A percentile compares a stretch with the other conserved stretches of the same genome.
Evolutionary conservation across 345 rosid species (phyloP).

Genomic region (Acer saccharum): DNA sequence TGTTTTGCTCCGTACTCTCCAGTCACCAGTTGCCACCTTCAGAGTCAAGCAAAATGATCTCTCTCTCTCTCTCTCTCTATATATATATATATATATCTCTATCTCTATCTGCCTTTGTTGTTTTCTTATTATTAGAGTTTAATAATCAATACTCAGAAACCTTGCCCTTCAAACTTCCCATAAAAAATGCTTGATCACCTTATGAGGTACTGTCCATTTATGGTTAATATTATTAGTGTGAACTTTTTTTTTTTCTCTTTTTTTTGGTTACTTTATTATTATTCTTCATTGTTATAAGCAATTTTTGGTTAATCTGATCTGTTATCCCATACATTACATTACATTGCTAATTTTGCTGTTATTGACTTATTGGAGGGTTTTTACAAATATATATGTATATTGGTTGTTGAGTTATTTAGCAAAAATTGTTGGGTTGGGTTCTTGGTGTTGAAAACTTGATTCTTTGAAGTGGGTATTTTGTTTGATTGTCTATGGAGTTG

Average conservation of each 20-base stretch:
- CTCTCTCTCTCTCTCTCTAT: not conserved
- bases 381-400: no score
- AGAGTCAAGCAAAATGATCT: not conserved
- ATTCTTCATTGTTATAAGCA: not conserved
- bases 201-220: not conserved
- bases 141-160: not conserved
- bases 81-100: not conserved
- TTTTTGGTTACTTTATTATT: not conserved
- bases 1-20: not conserved
- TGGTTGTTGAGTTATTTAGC: no score
- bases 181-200: not conserved
- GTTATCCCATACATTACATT: not conserved
- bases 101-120: not conserved
- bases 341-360: not conserved
- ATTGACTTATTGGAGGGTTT: not conserved
- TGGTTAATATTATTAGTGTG: not conserved
- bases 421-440: not conserved
- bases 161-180: not conserved
- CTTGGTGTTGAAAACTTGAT: not conserved
- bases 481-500: not conserved
- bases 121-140: not conserved
- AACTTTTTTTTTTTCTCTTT: not conserved
- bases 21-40: not conserved
- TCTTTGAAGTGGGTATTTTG: not conserved
- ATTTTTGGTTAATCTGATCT: not conserved